Percentiles rank a stretch among this genome's conserved stretches.
Evolutionary conservation across 2,329 filamentous ascomycete species (phyloP).

Genomic region (Ilyonectria mors-panacis): DNA sequence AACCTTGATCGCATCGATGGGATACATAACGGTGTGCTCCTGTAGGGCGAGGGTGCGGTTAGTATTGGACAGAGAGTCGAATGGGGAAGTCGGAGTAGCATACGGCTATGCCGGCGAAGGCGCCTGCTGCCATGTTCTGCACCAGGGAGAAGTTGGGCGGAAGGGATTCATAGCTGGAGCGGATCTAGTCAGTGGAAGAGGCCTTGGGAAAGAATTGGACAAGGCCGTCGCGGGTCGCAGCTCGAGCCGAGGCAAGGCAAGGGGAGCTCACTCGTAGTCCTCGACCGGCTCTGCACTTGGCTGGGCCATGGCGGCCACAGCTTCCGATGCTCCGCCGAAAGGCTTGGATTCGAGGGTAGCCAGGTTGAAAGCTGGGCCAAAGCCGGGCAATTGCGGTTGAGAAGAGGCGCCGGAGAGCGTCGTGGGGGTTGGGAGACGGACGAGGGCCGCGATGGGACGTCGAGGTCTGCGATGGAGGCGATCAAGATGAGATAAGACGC

Average conservation of each 20-base stretch:
- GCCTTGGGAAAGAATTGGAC: background rate
- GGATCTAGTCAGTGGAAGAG: slow-evolving; percentile 5
- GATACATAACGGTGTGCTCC: slow-evolving; percentile 99
- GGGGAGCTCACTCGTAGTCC: slow-evolving; percentile 73
- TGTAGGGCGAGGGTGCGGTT: slow-evolving; percentile 56
- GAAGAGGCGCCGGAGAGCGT: slow-evolving; percentile 27
- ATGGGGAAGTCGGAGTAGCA: slow-evolving; percentile 47
- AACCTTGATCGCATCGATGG: slow-evolving; percentile 97
- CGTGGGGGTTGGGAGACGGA: slow-evolving; percentile 12
- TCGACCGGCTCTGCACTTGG: slow-evolving; percentile 74
- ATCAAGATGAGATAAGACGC: slow-evolving; percentile 37
- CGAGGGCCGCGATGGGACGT: slow-evolving; percentile 26
- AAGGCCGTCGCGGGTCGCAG: background rate
- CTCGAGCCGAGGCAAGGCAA: slow-evolving; percentile 5
- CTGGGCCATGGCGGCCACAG: slow-evolving; percentile 80
- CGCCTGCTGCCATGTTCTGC: slow-evolving; percentile 96
- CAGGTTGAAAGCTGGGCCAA: slow-evolving; percentile 67
- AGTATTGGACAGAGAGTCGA: slow-evolving; percentile 2
- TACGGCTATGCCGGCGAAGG: slow-evolving; percentile 97
- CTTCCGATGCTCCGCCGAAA: slow-evolving; percentile 75
- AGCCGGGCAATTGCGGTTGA: slow-evolving; percentile 39
- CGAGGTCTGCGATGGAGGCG: slow-evolving; percentile 33
- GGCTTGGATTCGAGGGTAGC: slow-evolving; percentile 72
- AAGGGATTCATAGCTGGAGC: slow-evolving; percentile 85
- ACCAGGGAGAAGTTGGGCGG: slow-evolving; percentile 94